phyloP scores from a whole-genome alignment of 192 early-diverging fungal genomes.

The Coemansia sp. region DNA sequence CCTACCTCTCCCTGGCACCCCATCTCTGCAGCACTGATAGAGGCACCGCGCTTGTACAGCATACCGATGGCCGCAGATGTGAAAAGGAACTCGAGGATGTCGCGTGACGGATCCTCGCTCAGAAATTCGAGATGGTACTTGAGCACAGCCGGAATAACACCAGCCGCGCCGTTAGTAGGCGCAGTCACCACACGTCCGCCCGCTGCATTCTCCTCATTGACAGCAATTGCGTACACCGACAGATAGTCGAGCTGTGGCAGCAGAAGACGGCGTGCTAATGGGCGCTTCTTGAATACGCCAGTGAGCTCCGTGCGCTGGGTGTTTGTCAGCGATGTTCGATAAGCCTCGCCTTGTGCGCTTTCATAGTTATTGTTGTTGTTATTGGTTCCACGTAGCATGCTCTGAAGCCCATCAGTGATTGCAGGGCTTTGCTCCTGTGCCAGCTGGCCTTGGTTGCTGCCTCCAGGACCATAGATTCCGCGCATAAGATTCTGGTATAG shows the following conservation, averaged over 20 bases:
- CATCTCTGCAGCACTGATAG: constrained; percentile 94
- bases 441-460: constrained; percentile 32
- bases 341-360: background rate
- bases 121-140: constrained; percentile 97
- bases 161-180: constrained; percentile 94
- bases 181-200: constrained; percentile 88
- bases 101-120: constrained; percentile 77
- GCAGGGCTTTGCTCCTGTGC: constrained; percentile 13
- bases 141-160: constrained; percentile 89
- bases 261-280: constrained; percentile 40
- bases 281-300: constrained; percentile 42
- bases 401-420: constrained; percentile 20
- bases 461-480: constrained; percentile 61
- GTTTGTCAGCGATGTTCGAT: constrained; percentile 31
- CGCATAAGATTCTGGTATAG: constrained; percentile 85
- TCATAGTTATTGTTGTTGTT: background rate
- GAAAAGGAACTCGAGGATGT: constrained; percentile 89
- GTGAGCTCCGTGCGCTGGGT: constrained; percentile 45
- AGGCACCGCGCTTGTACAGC: constrained; percentile 94
- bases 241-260: constrained; percentile 90
- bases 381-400: background rate
- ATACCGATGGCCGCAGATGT: constrained; percentile 94
- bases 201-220: constrained; percentile 89
- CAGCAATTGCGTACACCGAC: constrained; percentile 91
- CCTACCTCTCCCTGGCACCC: constrained; percentile 98